phyloP scores from a whole-genome alignment of 768 basidiomycete species.

The Nevesoporus exiguus region DNA sequence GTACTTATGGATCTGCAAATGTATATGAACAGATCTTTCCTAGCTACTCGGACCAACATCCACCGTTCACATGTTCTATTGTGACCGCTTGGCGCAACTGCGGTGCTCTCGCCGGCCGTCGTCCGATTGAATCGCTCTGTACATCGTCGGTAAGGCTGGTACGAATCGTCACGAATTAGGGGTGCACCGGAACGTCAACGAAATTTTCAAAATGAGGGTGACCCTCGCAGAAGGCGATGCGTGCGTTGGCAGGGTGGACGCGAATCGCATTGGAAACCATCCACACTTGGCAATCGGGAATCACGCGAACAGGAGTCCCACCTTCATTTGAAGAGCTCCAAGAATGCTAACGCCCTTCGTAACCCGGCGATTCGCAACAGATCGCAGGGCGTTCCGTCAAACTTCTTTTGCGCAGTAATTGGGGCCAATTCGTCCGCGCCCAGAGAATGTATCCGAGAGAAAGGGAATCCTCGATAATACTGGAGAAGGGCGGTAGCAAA shows the following conservation, averaged over 20 bases:
- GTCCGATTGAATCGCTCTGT: background rate
- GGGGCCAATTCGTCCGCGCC: background rate
- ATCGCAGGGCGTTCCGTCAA: background rate
- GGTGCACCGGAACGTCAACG: background rate
- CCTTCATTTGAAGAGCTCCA: background rate
- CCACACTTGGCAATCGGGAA: background rate
- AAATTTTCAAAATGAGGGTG: background rate
- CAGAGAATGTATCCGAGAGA: background rate
- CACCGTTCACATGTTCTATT: background rate
- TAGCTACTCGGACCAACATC: slow-evolving; percentile 4
- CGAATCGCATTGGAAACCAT: slow-evolving; percentile 1
- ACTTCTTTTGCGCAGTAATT: background rate
- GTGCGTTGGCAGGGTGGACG: background rate
- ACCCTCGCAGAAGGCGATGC: background rate
- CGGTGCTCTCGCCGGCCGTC: background rate
- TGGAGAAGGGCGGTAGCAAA: background rate
- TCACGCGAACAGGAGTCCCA: slow-evolving; percentile 2
- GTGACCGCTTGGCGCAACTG: background rate
- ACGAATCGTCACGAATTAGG: background rate
- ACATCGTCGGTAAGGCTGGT: background rate
- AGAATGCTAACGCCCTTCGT: background rate
- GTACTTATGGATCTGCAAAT: background rate
- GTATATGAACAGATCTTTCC: background rate
- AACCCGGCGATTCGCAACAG: slow-evolving; percentile 5
- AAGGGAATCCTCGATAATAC: background rate